Conservation (phyloP, 2,329 filamentous ascomycete genomes). For the Clarireedia paspali region DNA sequence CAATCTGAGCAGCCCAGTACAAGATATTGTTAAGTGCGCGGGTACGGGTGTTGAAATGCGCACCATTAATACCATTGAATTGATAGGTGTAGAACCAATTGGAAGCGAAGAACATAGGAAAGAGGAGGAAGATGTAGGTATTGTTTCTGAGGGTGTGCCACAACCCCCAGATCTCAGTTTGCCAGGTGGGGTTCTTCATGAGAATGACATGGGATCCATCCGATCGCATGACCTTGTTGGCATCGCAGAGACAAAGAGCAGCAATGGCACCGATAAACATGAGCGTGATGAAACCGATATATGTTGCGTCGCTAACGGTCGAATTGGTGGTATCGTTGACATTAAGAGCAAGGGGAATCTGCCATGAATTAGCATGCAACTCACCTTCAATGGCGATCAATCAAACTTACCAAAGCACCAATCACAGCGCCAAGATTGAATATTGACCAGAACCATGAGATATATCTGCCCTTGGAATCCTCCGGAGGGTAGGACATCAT, state of each 20-base stretch:
- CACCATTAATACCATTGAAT: slow-evolving; percentile 63
- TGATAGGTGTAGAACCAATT: slow-evolving; percentile 76
- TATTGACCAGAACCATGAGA: slow-evolving; percentile 88
- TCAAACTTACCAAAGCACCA: slow-evolving; percentile 48
- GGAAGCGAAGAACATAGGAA: slow-evolving; percentile 71
- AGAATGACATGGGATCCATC: slow-evolving; percentile 74
- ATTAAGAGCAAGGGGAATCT: slow-evolving; percentile 64
- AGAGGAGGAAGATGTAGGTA: slow-evolving; percentile 64
- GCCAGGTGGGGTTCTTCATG: slow-evolving; percentile 83
- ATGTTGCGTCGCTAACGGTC: slow-evolving; percentile 65
- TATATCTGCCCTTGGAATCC: slow-evolving; percentile 73
- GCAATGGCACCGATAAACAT: slow-evolving; percentile 64
- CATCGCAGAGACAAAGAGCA: slow-evolving; percentile 61
- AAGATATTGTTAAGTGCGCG: slow-evolving; percentile 64
- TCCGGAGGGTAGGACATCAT: slow-evolving; percentile 86
- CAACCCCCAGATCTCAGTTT: slow-evolving; percentile 66
- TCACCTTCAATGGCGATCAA: neutral
- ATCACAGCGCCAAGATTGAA: slow-evolving; percentile 88
- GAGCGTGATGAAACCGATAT: slow-evolving; percentile 73
- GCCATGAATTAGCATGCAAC: neutral
- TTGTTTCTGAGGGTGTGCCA: slow-evolving; percentile 62
- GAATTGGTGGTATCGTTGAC: slow-evolving; percentile 42
- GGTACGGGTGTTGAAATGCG: slow-evolving; percentile 64
- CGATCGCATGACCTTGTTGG: slow-evolving; percentile 54
- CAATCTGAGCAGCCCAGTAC: slow-evolving; percentile 72